Evolutionary conservation across 768 basidiomycete species (phyloP).

Genomic region (Strobilomyces confusus): DNA sequence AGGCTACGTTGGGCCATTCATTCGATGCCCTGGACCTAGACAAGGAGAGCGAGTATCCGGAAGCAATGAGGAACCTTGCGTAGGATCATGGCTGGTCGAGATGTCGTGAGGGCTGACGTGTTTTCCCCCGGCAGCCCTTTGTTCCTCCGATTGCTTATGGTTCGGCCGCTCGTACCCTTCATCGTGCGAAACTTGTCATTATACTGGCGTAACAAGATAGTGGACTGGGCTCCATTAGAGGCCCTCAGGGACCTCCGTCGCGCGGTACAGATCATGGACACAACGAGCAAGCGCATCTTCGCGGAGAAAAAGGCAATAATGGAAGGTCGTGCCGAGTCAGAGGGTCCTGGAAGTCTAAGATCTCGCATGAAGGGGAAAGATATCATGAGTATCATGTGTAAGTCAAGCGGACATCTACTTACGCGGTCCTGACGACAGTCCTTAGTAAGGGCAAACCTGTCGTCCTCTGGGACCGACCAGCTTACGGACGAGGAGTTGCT

Average conservation of each 20-base stretch:
- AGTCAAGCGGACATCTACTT: conserved; percentile 4
- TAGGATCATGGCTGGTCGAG: conserved; percentile 11
- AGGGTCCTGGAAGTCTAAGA: conserved; percentile 4
- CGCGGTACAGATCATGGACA: conserved; percentile 30
- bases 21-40: conserved; percentile 28
- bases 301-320: conserved; percentile 27
- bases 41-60: conserved; percentile 25
- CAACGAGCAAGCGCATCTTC: conserved; percentile 25
- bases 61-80: conserved; percentile 30
- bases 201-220: conserved; percentile 31
- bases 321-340: conserved; percentile 9
- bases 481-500: conserved; percentile 35
- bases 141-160: conserved; percentile 22
- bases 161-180: conserved; percentile 32
- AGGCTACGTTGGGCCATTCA: conserved; percentile 32
- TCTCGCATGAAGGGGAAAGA: conserved; percentile 27
- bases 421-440: neutral
- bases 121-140: conserved; percentile 20
- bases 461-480: conserved; percentile 27
- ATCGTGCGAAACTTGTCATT: conserved; percentile 27
- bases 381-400: conserved; percentile 40
- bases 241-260: conserved; percentile 26
- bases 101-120: neutral
- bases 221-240: conserved; percentile 30
- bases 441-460: conserved; percentile 33